Base-by-base conservation (phyloP, 2,329 filamentous ascomycete genomes). In the Alternaria rosae region DNA sequence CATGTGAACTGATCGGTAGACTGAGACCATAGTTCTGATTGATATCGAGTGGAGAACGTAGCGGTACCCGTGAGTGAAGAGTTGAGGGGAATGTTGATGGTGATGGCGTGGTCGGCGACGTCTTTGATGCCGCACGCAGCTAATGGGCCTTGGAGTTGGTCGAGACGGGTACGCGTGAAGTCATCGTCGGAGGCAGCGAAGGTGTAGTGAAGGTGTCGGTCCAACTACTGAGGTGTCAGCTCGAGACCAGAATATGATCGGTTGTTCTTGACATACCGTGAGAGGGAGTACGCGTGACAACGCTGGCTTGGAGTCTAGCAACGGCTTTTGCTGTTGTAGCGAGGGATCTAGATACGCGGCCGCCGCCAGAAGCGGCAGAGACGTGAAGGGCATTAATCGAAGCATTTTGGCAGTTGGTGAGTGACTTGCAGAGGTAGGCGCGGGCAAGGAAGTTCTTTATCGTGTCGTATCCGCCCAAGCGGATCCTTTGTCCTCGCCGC, bases 321-420 rank as follows among this genome's bases (percentile, higher is more conserved):
- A 54, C 12, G 61, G 61, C 17, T 56, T 63, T 30, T 63, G 61
- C n/a, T 63, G 57, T n/a, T 23, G 48, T 3, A 62, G 50, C 8
- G 48, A 60, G 2, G 51, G 38, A 17, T 63, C 57, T 6, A 52
- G 53, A 17, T 60, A 53, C 30, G 57, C 59, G 2, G 61, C 48
- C 35, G 35, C 35, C 1, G 42, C 17, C 21, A 63, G 32, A 17
- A 53, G 5, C n/a, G 52, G 41, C 12, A 60, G 42, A 6, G 26
- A 25, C 8, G 52, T 23, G 35, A 59, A 21, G 26, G 44, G 21
- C 12, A 51, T 26, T 15, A 13, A 25, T 17, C 13, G 51, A 11
- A 50, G 21, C 61, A 63, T 63, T 23, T 43, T 48, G 47, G 30
- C 5, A 12, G 20, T 47, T 12, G 10, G 9, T 17, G 41, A 11